phyloP scores from a whole-genome alignment of 495 filamentous ascomycete species.

The Annulohypoxylon bovei region DNA sequence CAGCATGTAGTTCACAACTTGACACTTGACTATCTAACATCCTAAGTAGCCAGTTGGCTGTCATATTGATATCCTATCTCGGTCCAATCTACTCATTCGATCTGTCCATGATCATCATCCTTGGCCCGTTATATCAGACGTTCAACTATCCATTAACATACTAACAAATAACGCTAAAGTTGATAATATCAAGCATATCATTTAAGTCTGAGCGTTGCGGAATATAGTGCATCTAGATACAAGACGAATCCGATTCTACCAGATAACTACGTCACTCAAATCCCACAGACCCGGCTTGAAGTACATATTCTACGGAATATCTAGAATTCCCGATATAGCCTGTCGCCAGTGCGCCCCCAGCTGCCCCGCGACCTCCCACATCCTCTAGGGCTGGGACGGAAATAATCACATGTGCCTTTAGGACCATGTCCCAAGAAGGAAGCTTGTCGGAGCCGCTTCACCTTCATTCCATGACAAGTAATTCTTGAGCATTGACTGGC shows the following conservation, averaged over 20 bases:
- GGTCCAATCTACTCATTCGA: neutral
- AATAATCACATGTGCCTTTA: constrained; percentile 2
- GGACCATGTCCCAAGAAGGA: constrained; percentile 10
- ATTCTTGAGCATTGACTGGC: constrained; percentile 25
- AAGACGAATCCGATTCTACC: neutral
- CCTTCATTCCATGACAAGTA: constrained; percentile 6
- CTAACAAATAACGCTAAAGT: neutral
- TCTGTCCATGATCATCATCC: neutral
- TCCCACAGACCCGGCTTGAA: neutral
- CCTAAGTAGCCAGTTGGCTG: no score
- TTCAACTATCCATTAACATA: neutral
- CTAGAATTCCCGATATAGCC: constrained; percentile 6
- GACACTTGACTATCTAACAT: no score
- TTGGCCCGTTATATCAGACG: neutral
- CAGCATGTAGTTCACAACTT: neutral
- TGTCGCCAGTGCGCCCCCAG: neutral
- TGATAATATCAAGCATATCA: neutral
- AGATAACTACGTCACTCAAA: constrained; percentile 7
- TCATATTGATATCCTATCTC: constrained; percentile 11
- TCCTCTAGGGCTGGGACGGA: neutral
- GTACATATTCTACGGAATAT: constrained; percentile 9
- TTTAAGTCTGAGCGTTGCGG: neutral
- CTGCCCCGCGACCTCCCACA: neutral
- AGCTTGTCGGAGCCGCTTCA: constrained; percentile 6
- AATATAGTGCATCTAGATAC: neutral